A percentile compares a stretch with the other conserved stretches of the same genome.
phyloP scores from a whole-genome alignment of 257 asterid genomes.

The Knoxia roxburghii region DNA sequence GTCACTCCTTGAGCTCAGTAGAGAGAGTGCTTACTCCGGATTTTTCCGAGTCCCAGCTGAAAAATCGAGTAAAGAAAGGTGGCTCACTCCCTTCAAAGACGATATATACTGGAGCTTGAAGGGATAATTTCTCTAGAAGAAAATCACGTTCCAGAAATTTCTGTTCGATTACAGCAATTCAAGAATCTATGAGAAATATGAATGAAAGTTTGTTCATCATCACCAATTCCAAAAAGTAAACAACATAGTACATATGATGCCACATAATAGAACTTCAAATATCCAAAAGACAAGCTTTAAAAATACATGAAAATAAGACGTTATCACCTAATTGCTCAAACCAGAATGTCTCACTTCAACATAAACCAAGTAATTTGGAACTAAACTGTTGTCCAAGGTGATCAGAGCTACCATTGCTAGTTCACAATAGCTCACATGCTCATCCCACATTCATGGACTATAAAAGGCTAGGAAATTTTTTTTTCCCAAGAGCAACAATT shows the following conservation, averaged over 20 bases:
- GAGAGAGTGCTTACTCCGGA: conserved; percentile 58
- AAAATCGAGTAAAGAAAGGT: conserved; percentile 80
- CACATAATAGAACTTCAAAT: background rate
- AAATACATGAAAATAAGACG: background rate
- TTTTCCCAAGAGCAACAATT: background rate
- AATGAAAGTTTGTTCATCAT: background rate
- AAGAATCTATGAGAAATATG: background rate
- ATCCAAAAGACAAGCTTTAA: background rate
- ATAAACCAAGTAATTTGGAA: background rate
- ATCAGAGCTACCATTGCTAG: background rate
- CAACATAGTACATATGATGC: background rate
- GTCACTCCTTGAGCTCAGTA: background rate
- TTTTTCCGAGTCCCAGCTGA: conserved; percentile 83
- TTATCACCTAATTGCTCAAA: background rate
- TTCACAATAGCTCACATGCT: background rate
- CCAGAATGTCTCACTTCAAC: background rate
- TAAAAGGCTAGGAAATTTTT: background rate
- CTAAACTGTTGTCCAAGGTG: background rate
- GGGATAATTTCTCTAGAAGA: conserved; percentile 79
- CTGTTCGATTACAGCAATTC: conserved; percentile 37
- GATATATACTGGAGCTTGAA: conserved; percentile 63
- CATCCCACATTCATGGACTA: background rate
- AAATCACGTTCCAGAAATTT: conserved; percentile 81
- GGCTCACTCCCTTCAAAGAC: conserved; percentile 94
- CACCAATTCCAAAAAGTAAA: background rate